Conservation (phyloP, 208 protist species). For the Leishmania tarentolae region DNA sequence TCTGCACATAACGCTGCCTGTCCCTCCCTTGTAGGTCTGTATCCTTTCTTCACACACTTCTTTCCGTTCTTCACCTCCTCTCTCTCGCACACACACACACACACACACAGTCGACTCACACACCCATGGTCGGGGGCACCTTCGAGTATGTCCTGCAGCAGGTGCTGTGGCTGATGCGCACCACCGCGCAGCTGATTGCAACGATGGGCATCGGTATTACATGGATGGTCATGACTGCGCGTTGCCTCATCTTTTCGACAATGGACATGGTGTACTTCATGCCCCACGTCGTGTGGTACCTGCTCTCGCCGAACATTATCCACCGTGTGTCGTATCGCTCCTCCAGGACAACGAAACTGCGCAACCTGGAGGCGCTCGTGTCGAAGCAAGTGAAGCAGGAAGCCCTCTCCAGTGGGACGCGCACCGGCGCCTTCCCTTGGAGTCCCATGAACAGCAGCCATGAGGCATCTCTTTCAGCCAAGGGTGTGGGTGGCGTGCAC, state of each 20-base stretch:
- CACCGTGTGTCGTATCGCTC: slow-evolving; percentile 80
- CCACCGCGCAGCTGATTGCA: slow-evolving; percentile 53
- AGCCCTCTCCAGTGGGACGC: background rate
- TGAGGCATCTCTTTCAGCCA: background rate
- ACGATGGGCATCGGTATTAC: slow-evolving; percentile 81
- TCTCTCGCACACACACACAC: too few relatives aligned
- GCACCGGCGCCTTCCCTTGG: slow-evolving; percentile 2
- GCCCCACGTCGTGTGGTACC: slow-evolving; percentile 68
- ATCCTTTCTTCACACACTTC: background rate
- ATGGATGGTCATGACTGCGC: slow-evolving; percentile 76
- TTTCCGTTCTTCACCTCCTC: background rate
- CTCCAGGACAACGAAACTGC: slow-evolving; percentile 53
- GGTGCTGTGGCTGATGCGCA: slow-evolving; percentile 62
- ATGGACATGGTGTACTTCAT: slow-evolving; percentile 68
- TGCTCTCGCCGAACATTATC: slow-evolving; percentile 76
- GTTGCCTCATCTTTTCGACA: slow-evolving; percentile 60
- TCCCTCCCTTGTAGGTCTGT: background rate
- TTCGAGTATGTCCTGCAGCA: slow-evolving; percentile 61
- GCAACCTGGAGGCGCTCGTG: slow-evolving; percentile 55
- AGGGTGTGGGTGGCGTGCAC: too few relatives aligned
- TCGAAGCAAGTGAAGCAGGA: slow-evolving; percentile 12
- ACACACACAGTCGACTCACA: too few relatives aligned
- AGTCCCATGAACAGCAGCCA: background rate
- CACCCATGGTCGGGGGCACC: slow-evolving; percentile 31
- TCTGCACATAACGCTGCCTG: background rate